Conservation (phyloP, 2,329 filamentous ascomycete species). For the Aspergillus thermomutatus region DNA sequence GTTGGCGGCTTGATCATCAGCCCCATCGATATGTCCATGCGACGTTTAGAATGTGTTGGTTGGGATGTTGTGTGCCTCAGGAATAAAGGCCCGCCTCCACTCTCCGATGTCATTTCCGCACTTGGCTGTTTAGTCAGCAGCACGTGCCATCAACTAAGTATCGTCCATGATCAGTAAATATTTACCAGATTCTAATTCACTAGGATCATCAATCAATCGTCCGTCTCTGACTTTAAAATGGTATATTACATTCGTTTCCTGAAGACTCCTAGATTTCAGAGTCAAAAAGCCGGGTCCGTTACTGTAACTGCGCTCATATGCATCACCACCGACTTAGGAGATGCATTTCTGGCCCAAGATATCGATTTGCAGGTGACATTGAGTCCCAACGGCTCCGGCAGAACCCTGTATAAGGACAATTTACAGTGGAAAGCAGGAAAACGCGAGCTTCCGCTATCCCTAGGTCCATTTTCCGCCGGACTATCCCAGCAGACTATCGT, state of each 20-base stretch:
- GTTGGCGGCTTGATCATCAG: background rate
- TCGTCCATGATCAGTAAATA: background rate
- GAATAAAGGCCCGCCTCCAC: slow-evolving; percentile 9
- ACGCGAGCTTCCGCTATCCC: slow-evolving; percentile 30
- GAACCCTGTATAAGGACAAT: slow-evolving; percentile 20
- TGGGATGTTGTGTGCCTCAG: slow-evolving; percentile 1
- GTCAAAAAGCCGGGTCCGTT: slow-evolving; percentile 40
- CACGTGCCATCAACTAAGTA: slow-evolving; percentile 17
- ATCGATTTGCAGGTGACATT: slow-evolving; percentile 29
- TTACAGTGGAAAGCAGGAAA: slow-evolving; percentile 33
- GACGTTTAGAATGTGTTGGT: background rate
- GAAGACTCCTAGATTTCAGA: slow-evolving; percentile 54
- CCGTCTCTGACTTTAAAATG: slow-evolving; percentile 34
- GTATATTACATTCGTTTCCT: slow-evolving; percentile 65
- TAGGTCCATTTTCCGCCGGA: slow-evolving; percentile 28
- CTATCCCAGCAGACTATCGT: slow-evolving; percentile 25
- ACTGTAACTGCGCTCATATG: slow-evolving; percentile 55
- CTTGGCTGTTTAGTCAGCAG: slow-evolving; percentile 22
- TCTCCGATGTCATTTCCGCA: slow-evolving; percentile 23
- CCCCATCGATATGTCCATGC: background rate
- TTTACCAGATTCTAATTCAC: background rate
- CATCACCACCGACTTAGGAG: slow-evolving; percentile 67
- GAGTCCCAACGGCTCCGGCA: slow-evolving; percentile 12
- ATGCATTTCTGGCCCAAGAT: slow-evolving; percentile 55
- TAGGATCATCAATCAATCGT: background rate